Evolutionary conservation across 2,329 filamentous ascomycete genomes (phyloP).

Genomic region (Massarina eburnea): DNA sequence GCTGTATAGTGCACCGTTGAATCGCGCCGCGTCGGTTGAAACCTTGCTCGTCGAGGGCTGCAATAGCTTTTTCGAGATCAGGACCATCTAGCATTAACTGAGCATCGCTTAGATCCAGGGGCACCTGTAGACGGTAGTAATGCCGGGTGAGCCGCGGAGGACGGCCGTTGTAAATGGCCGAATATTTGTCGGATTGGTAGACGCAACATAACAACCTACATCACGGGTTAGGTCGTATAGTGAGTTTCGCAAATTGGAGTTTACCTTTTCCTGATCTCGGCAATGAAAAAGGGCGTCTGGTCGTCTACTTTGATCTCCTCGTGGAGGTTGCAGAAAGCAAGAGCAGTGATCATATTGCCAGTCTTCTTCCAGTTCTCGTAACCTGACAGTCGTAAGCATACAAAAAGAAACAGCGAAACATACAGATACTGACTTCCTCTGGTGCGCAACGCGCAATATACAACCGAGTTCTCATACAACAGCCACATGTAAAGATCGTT

Average conservation of each 20-base stretch:
- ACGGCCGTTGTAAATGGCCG: constrained; percentile 56
- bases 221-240: too few species aligned
- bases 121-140: constrained; percentile 57
- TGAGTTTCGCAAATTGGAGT: background rate
- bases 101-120: constrained; percentile 57
- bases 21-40: constrained; percentile 55
- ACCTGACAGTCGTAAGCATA: constrained; percentile 12
- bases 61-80: constrained; percentile 44
- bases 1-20: constrained; percentile 48
- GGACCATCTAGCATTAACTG: constrained; percentile 50
- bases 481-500: constrained; percentile 41
- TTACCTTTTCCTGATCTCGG: constrained; percentile 36
- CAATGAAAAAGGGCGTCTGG: constrained; percentile 39
- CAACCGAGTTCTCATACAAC: constrained; percentile 31
- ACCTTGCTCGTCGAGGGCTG: constrained; percentile 51
- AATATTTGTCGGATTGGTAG: constrained; percentile 52
- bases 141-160: constrained; percentile 57
- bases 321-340: constrained; percentile 42
- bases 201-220: constrained; percentile 27
- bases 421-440: constrained; percentile 27
- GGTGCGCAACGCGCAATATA: constrained; percentile 29
- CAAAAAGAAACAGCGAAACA: background rate
- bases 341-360: constrained; percentile 29
- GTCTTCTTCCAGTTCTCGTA: constrained; percentile 37
- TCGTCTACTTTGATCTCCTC: constrained; percentile 35